These are phyloP conservation scores for Ceratocystis smalleyi DNA, from an alignment of 2,329 filamentous ascomycete species.

Conservation along the genomic window DNA sequence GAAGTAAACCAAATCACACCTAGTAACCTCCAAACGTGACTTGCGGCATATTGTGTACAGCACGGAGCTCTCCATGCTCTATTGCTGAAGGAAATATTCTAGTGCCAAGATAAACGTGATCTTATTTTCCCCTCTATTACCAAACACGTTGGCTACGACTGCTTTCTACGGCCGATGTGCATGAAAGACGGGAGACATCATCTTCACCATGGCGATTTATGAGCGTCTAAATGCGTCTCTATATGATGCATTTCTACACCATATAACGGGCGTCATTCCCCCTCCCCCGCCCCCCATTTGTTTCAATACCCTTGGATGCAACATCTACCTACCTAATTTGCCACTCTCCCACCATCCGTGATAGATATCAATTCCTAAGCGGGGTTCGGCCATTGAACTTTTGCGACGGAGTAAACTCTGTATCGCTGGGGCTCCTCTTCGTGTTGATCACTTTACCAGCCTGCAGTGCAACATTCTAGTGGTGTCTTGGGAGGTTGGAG, in stretches of 20 bases:
- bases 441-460: neutral
- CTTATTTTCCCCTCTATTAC: slow-evolving; percentile 37
- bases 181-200: slow-evolving; percentile 39
- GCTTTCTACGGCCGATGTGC: slow-evolving; percentile 31
- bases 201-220: neutral
- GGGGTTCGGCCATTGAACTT: neutral
- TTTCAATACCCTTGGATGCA: too few species aligned
- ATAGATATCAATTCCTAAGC: neutral
- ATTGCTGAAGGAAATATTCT: slow-evolving; percentile 40
- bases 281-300: too few species aligned
- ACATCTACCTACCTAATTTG: neutral
- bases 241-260: neutral
- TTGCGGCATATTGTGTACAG: slow-evolving; percentile 46
- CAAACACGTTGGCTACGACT: slow-evolving; percentile 36
- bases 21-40: neutral
- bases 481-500: neutral
- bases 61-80: slow-evolving; percentile 37
- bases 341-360: neutral
- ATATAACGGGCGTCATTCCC: too few species aligned
- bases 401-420: neutral
- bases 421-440: neutral
- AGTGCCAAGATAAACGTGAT: slow-evolving; percentile 36
- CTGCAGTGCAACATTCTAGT: neutral
- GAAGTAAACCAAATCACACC: neutral
- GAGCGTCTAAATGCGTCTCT: neutral